Base-by-base conservation (phyloP, 345 rosid genomes). In the Melaleuca alternifolia region DNA sequence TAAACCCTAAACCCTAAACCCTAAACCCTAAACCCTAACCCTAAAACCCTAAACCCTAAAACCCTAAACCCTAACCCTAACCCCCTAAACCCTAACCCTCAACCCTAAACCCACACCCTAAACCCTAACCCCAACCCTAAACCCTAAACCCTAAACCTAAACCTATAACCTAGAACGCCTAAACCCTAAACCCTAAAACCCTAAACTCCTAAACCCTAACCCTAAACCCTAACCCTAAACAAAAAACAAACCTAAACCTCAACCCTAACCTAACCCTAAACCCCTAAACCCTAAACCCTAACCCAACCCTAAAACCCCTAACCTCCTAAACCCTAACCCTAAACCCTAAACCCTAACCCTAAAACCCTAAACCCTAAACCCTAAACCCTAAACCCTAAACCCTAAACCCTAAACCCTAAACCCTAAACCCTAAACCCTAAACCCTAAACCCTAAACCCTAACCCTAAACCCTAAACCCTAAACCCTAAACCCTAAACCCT, bases 1-100 rank as follows among this genome's bases (percentile, higher is more conserved):
- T n/a, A n/a, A n/a, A 87, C 65, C 84, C 87, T 85, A 28, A 85
- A 84, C 88, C 90, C 90, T 51, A 86, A n/a, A 86, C 84, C 86
- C 81, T 53, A 83, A 65, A 33, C 88, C 86, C 86, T 56, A 86
- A 88, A 84, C 86, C 90, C 86, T 52, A 62, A 88, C 84, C 86
- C 90, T 88, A 83, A 65, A 88, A 86, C 88, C 86, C 88, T 84
- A 59, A 86, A 86, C 83, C 88, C 86, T 71, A 24, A 84, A 83
- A 54, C 85, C 65, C 65, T 84, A 84, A 84, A n/a, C n/a, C n/a
- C 50, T 30, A 83, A 85, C 87, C 87, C 85, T 79, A 83, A 86
- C n/a, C 62, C 86, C 88, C 84, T 82, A 86, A 83, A 82, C 83
- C 87, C 87, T 81, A n/a, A n/a, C n/a, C n/a, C n/a, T n/a, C n/a